phyloP scores from a whole-genome alignment of 1,284 basidiomycete genomes.

The Coniophora puteana region DNA sequence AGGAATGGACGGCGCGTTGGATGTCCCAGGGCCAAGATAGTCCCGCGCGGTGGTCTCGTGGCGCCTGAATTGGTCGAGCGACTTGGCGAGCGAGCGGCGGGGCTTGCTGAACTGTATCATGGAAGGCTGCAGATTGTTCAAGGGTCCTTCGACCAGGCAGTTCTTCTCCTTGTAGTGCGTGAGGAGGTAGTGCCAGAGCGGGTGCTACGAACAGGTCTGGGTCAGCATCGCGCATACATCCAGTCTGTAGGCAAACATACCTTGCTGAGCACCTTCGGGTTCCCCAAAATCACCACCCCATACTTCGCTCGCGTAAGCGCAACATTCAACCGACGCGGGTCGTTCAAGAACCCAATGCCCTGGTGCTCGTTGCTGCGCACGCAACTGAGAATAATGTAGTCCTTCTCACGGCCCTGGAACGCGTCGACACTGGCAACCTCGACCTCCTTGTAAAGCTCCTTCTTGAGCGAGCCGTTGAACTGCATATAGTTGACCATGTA shows the following conservation, averaged over 20 bases:
- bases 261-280: constrained; percentile 99
- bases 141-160: constrained; percentile 92
- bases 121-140: constrained; percentile 94
- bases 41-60: constrained; percentile 85
- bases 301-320: constrained; percentile 98
- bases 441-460: constrained; percentile 98
- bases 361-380: constrained; percentile 99
- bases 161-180: constrained; percentile 98
- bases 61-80: constrained; percentile 87
- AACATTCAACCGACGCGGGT: constrained; percentile 95
- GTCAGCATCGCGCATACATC: constrained; percentile 10
- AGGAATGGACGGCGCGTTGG: too few species aligned
- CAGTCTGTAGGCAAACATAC: constrained; percentile 40
- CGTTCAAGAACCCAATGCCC: constrained; percentile 98
- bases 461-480: constrained; percentile 96
- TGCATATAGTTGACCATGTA: constrained; percentile 99
- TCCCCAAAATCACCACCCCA: constrained; percentile 96
- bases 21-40: too few species aligned
- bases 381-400: constrained; percentile 98
- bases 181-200: constrained; percentile 96
- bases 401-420: constrained; percentile 99
- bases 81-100: constrained; percentile 77
- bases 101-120: constrained; percentile 99
- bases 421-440: constrained; percentile 99
- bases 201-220: constrained; percentile 68